A percentile compares a stretch with the other conserved stretches of the same genome.
These are phyloP conservation scores for Neofusicoccum laricinum DNA, from an alignment of 2,329 filamentous ascomycete species.

Conservation along the genomic window DNA sequence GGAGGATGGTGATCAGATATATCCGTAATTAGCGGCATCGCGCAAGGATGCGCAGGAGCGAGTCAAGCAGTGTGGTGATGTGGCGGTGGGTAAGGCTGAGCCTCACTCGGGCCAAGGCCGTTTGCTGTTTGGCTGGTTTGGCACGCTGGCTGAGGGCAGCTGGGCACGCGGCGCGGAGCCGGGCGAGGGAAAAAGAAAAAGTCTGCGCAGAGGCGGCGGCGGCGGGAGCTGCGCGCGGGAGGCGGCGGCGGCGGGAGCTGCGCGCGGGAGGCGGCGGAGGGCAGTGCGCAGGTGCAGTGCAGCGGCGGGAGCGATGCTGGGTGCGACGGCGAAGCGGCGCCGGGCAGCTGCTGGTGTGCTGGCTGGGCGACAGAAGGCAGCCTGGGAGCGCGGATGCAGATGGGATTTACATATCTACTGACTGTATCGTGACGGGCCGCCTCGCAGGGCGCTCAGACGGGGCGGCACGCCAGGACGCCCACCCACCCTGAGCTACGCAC, in stretches of 20 bases:
- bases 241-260: not conserved
- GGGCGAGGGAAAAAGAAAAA: not conserved
- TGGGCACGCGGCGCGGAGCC: not conserved
- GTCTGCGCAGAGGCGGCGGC: not conserved
- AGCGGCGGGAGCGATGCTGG: not conserved
- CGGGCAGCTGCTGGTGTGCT: not conserved
- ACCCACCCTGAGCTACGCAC: too few relatives aligned
- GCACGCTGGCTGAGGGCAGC: not conserved
- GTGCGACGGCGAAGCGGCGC: not conserved
- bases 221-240: not conserved
- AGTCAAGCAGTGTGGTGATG: slow-evolving; percentile 4
- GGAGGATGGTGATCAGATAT: slow-evolving; percentile 15
- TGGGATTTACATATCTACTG: slow-evolving; percentile 14
- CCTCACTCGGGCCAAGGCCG: not conserved
- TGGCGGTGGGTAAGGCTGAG: slow-evolving; percentile 9
- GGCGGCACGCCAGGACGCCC: not conserved
- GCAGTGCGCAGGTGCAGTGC: not conserved
- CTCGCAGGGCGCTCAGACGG: not conserved
- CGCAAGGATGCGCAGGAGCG: slow-evolving; percentile 5
- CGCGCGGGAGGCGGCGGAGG: not conserved
- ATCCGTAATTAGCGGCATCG: slow-evolving; percentile 19
- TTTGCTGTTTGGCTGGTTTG: not conserved
- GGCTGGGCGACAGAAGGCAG: not conserved
- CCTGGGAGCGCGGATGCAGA: not conserved
- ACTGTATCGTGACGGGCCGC: slow-evolving; percentile 11